Base-by-base conservation (phyloP, 2,329 filamentous ascomycete species). In the Monosporascus ibericus region DNA sequence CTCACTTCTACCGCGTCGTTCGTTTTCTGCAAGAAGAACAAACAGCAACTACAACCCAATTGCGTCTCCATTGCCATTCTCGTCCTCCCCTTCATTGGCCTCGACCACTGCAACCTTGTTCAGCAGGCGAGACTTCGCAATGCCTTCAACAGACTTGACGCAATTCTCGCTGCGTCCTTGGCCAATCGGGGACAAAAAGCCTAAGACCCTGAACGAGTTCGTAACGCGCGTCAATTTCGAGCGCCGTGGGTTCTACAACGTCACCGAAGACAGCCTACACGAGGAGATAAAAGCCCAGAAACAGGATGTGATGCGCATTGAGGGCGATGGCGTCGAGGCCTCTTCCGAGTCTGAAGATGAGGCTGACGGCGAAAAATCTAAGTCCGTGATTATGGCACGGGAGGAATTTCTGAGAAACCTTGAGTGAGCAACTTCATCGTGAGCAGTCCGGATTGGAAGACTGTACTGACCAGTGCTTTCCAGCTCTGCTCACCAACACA, bases 141-240 rank as follows among this genome's bases (percentile, higher is more conserved):
- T 66, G 65, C 40, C 61, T 15, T 53, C 49, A 47, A 56, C 56
- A 11, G 51, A 30, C 48, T 47, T 59, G 24, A 56, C 60, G 15
- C 71, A 73, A 7, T 78, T 90, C 49, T 80, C 84, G 9, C 72
- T 92, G 53, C 81, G 82, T 52, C 81, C 87, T 42, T 82, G 79
- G 75, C 82, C 85, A 17, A 73, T 77, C 58, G 76, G 72, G 63
- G 79, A 75, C 71, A 80, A 73, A 64, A 76, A 74, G 63, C 77
- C 79, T 34, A 81, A 80, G 65, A 80, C 77, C 47, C 76, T 96
- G n/a, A 76, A 81, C 52, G 80, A 87, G 47, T 86, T 92, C 60
- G 90, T 96, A 60, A 75, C 80, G 53, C 90, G 92, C 59, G 86
- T 96, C 63, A 88, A 91, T 60, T 70, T 75, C 44, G 85, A 95